Evolutionary conservation across 768 basidiomycete genomes (phyloP).

Genomic region (Lentinula sp.): DNA sequence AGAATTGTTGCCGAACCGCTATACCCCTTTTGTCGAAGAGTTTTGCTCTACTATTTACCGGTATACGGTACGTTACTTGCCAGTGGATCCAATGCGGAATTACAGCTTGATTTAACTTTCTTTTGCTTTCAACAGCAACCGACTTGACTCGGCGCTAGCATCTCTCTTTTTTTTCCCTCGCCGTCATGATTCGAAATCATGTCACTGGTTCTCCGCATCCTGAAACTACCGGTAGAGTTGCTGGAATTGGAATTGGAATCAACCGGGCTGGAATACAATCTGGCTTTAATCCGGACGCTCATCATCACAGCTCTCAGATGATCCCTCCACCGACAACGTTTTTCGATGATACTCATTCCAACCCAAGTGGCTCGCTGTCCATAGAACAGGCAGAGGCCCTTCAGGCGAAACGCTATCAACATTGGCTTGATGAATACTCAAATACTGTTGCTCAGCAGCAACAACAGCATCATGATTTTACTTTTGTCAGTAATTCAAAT

Average conservation of each 20-base stretch:
- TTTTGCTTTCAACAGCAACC: not conserved
- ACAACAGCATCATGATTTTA: not conserved
- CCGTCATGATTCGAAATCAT: not conserved
- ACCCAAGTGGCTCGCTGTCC: not conserved
- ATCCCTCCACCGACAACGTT: not conserved
- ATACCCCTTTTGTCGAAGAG: not conserved
- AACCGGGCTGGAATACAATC: not conserved
- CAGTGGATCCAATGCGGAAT: constrained; percentile 5
- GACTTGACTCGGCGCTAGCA: not conserved
- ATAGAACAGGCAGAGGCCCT: not conserved
- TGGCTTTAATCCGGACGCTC: not conserved
- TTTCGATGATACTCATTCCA: not conserved
- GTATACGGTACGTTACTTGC: not conserved
- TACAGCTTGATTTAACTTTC: constrained; percentile 1
- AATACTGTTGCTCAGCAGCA: not conserved
- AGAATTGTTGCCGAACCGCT: not conserved
- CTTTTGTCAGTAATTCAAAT: constrained; percentile 1
- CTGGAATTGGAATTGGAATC: not conserved
- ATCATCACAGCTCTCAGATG: not conserved
- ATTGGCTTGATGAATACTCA: not conserved
- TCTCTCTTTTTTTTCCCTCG: not conserved
- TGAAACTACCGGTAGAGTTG: not conserved
- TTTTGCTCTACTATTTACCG: not conserved
- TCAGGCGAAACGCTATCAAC: not conserved
- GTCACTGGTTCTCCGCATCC: constrained; percentile 2